phyloP scores from a whole-genome alignment of 176 grass and related monocot species.

The Olyra latifolia region DNA sequence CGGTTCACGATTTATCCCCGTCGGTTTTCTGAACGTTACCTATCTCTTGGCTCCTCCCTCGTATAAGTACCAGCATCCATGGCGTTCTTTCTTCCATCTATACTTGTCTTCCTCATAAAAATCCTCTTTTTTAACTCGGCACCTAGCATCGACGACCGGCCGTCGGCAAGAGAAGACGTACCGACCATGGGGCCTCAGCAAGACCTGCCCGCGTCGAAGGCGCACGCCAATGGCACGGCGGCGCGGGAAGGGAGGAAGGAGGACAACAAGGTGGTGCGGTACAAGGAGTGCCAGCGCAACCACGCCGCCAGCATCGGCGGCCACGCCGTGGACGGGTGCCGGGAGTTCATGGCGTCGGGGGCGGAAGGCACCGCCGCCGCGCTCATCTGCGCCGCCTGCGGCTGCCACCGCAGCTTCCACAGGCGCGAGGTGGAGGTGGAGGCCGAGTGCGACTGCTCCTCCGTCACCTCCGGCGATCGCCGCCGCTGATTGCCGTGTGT shows the following conservation, averaged over 20 bases:
- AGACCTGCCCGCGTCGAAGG: conserved; percentile 1
- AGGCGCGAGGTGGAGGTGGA: conserved; percentile 43
- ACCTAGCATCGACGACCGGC: neutral
- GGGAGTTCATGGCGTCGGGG: conserved; percentile 49
- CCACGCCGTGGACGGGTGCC: conserved; percentile 63
- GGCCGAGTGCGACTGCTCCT: conserved; percentile 23
- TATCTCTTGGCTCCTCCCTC: neutral
- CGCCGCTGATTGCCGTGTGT: neutral
- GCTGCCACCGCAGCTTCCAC: conserved; percentile 74
- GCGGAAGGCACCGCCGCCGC: conserved; percentile 39
- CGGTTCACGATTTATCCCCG: neutral
- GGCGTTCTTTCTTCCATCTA: neutral
- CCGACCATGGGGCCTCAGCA: conserved; percentile 46
- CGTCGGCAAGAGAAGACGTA: neutral
- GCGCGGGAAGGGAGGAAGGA: neutral
- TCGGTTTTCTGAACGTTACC: neutral
- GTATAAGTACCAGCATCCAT: neutral
- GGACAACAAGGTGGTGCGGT: conserved; percentile 35
- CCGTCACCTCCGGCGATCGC: conserved; percentile 21
- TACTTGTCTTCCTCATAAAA: neutral
- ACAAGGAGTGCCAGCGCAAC: conserved; percentile 68
- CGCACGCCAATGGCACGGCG: conserved; percentile 32
- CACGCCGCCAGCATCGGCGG: conserved; percentile 44
- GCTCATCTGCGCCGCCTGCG: conserved; percentile 54
- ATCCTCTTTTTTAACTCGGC: neutral